Percentiles rank a stretch among this genome's conserved stretches.
Evolutionary conservation across 2,329 filamentous ascomycete species (phyloP).

Genomic region (Thielaviopsis musarum): DNA sequence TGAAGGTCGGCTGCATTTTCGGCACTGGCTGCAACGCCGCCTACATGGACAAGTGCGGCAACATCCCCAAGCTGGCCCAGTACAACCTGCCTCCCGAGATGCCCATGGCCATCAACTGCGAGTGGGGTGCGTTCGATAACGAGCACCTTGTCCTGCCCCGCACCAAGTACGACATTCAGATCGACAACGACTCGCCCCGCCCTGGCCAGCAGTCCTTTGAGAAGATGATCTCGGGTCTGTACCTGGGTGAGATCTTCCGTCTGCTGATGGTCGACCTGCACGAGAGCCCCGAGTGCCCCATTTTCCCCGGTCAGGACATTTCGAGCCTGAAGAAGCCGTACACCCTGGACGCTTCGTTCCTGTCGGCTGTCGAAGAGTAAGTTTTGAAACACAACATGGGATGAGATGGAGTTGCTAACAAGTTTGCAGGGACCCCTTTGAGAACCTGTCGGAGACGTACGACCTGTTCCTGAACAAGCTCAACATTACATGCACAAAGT

Average conservation of each 20-base stretch:
- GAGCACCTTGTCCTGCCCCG: conserved; percentile 74
- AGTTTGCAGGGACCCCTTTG: conserved; percentile 64
- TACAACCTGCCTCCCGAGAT: conserved; percentile 71
- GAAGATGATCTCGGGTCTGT: conserved; percentile 94
- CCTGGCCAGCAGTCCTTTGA: conserved; percentile 92
- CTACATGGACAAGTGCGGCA: conserved; percentile 88
- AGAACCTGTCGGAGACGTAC: conserved; percentile 80
- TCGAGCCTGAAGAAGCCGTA: conserved; percentile 70
- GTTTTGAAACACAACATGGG: conserved; percentile 14
- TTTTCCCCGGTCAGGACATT: conserved; percentile 77
- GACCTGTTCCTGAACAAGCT: conserved; percentile 70
- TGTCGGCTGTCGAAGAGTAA: conserved; percentile 79
- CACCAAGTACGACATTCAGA: conserved; percentile 70
- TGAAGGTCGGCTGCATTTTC: conserved; percentile 96
- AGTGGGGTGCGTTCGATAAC: conserved; percentile 95
- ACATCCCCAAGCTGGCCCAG: conserved; percentile 84
- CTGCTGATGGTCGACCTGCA: conserved; percentile 73
- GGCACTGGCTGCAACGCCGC: conserved; percentile 96
- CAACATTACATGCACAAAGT: conserved; percentile 48
- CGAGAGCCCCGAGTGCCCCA: conserved; percentile 53
- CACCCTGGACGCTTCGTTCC: conserved; percentile 80
- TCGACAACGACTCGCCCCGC: conserved; percentile 81
- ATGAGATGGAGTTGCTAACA: neutral
- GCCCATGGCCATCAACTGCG: conserved; percentile 92
- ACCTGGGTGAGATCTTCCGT: conserved; percentile 88